phyloP scores from a whole-genome alignment of 1,284 basidiomycete species.

The Phylloporus sp. region DNA sequence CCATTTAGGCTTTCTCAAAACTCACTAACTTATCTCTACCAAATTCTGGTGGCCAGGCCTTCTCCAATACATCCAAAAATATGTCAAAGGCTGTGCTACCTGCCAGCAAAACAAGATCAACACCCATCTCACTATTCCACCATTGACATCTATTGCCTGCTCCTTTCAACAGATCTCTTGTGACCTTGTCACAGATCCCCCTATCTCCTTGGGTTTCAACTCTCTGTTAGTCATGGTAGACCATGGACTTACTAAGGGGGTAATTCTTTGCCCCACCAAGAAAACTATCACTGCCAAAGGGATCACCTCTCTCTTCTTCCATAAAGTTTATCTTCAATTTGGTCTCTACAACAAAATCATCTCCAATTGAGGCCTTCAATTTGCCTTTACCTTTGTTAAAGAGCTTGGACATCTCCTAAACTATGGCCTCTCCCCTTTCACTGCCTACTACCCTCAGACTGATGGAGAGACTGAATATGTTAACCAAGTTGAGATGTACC shows the following conservation, averaged over 20 bases:
- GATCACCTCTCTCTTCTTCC: too few relatives aligned
- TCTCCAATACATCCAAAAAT: not conserved
- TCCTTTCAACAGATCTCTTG: not conserved
- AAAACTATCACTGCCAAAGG: not conserved
- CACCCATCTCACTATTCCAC: not conserved
- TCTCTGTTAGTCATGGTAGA: not conserved
- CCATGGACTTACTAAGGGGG: conserved; percentile 1
- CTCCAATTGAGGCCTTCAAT: too few relatives aligned
- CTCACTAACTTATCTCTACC: not conserved
- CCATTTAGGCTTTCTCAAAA: not conserved
- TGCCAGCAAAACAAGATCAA: not conserved
- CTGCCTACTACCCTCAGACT: too few relatives aligned
- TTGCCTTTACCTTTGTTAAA: too few relatives aligned
- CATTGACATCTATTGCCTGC: not conserved
- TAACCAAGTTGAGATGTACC: too few relatives aligned
- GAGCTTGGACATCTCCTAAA: too few relatives aligned
- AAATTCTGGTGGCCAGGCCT: not conserved
- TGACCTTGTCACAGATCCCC: not conserved
- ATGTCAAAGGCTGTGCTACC: not conserved
- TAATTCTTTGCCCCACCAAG: not conserved
- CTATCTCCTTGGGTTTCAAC: not conserved
- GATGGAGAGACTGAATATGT: too few relatives aligned
- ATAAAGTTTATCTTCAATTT: too few relatives aligned
- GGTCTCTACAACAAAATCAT: too few relatives aligned
- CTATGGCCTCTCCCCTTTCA: too few relatives aligned